Conservation (phyloP, 1,284 basidiomycete species). For the Xerocomus nothofagi region DNA sequence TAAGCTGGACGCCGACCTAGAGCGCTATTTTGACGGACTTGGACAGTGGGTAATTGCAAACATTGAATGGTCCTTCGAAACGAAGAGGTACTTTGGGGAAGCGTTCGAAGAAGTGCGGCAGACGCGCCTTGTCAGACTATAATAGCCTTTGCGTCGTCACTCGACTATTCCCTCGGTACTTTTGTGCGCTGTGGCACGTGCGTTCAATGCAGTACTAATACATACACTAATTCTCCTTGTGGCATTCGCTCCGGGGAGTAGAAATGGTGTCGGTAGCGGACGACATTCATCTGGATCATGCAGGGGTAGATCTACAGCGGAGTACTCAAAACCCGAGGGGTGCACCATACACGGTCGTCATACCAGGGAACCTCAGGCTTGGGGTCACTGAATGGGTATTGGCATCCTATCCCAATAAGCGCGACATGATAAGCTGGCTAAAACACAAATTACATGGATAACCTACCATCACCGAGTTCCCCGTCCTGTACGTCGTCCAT, state of each 20-base stretch:
- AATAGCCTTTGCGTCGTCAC: conserved; percentile 1
- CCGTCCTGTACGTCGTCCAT: neutral
- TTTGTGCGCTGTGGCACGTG: conserved; percentile 1
- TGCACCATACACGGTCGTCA: neutral
- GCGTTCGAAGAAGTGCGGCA: conserved; percentile 16
- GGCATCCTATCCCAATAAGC: conserved; percentile 5
- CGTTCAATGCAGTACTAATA: conserved; percentile 18
- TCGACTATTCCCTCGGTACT: conserved; percentile 2
- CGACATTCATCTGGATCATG: conserved; percentile 8
- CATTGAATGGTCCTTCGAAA: conserved; percentile 60
- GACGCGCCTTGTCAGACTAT: conserved; percentile 27
- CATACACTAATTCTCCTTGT: conserved; percentile 14
- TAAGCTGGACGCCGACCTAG: conserved; percentile 48
- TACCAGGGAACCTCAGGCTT: neutral
- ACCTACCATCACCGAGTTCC: conserved; percentile 18
- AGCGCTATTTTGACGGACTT: conserved; percentile 46
- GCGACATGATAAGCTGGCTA: conserved; percentile 5
- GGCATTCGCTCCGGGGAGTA: conserved; percentile 6
- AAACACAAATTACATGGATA: neutral
- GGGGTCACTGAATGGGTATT: neutral
- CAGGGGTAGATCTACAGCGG: conserved; percentile 13
- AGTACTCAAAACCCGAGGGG: conserved; percentile 13
- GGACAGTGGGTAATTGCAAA: conserved; percentile 54
- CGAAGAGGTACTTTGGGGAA: conserved; percentile 54
- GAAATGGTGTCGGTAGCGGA: conserved; percentile 6